Percentiles rank a stretch among this genome's conserved stretches.
phyloP scores from a whole-genome alignment of 2,329 filamentous ascomycete species.

The Tolypocladium amazonense region DNA sequence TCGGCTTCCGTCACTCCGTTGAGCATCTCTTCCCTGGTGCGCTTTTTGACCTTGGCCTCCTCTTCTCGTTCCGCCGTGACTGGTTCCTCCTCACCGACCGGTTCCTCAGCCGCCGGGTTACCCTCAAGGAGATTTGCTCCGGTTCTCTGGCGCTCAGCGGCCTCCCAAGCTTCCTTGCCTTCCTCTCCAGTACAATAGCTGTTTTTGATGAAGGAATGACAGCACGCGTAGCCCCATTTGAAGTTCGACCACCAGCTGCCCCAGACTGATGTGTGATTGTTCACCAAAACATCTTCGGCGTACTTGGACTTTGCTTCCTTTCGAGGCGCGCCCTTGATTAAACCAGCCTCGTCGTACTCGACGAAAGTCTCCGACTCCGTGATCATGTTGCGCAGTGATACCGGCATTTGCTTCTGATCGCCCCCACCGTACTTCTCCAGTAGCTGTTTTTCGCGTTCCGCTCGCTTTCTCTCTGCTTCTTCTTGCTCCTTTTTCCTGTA shows the following conservation, averaged over 20 bases:
- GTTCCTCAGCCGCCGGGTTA: constrained; percentile 13
- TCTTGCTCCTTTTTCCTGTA: constrained; percentile 69
- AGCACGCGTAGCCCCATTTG: constrained; percentile 93
- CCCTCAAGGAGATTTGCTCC: constrained; percentile 31
- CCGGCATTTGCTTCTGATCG: constrained; percentile 43
- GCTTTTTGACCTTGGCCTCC: constrained; percentile 44
- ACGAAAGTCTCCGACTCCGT: constrained; percentile 78
- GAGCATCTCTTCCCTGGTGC: constrained; percentile 69
- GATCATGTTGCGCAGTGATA: constrained; percentile 55
- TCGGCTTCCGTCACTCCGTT: constrained; percentile 72
- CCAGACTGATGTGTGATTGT: constrained; percentile 91
- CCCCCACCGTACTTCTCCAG: constrained; percentile 74
- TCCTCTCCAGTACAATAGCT: constrained; percentile 94
- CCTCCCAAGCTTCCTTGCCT: constrained; percentile 71
- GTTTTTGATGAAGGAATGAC: constrained; percentile 88
- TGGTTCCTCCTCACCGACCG: constrained; percentile 12
- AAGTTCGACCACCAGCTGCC: constrained; percentile 97
- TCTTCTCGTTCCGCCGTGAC: constrained; percentile 21
- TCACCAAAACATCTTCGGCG: constrained; percentile 71
- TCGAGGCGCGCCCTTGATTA: constrained; percentile 79
- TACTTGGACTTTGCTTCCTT: constrained; percentile 81
- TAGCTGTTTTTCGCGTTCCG: constrained; percentile 58
- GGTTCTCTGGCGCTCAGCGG: constrained; percentile 52
- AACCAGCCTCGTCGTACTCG: constrained; percentile 85
- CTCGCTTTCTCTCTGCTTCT: constrained; percentile 58